Evolutionary conservation across 2,329 filamentous ascomycete species (phyloP).

Genomic region (Aspergillus vadensis): DNA sequence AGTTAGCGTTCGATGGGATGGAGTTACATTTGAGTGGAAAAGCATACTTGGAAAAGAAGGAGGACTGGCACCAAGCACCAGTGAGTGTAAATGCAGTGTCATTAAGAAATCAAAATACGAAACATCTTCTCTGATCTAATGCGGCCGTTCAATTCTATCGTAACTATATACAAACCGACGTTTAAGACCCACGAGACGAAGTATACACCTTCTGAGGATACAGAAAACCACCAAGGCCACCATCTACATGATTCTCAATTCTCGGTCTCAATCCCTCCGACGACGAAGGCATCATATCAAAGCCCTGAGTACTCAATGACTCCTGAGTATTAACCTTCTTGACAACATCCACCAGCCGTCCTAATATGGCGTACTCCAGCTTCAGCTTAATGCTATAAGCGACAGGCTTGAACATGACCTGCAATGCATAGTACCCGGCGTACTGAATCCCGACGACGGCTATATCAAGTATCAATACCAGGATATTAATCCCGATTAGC

Average conservation of each 20-base stretch:
- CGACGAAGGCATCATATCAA: not conserved
- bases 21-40: fast-evolving
- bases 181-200: too few species aligned
- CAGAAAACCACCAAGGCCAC: not conserved
- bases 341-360: slow-evolving; percentile 40
- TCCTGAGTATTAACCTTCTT: not conserved
- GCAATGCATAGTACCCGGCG: slow-evolving; percentile 41
- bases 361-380: slow-evolving; percentile 58
- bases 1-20: too few species aligned
- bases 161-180: too few species aligned
- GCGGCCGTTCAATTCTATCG: too few species aligned
- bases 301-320: not conserved
- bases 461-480: slow-evolving; percentile 51
- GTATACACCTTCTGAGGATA: not conserved
- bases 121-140: too few species aligned
- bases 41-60: too few species aligned
- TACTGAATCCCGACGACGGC: slow-evolving; percentile 45
- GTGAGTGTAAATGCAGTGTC: too few species aligned
- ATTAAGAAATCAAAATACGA: too few species aligned
- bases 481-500: slow-evolving; percentile 56
- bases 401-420: slow-evolving; percentile 45
- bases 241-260: not conserved
- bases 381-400: slow-evolving; percentile 49
- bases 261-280: not conserved
- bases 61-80: too few species aligned